Percentiles rank a stretch among this genome's conserved stretches.
phyloP scores from a whole-genome alignment of 2,329 filamentous ascomycete species.

The Hymenoscyphus occultus region DNA sequence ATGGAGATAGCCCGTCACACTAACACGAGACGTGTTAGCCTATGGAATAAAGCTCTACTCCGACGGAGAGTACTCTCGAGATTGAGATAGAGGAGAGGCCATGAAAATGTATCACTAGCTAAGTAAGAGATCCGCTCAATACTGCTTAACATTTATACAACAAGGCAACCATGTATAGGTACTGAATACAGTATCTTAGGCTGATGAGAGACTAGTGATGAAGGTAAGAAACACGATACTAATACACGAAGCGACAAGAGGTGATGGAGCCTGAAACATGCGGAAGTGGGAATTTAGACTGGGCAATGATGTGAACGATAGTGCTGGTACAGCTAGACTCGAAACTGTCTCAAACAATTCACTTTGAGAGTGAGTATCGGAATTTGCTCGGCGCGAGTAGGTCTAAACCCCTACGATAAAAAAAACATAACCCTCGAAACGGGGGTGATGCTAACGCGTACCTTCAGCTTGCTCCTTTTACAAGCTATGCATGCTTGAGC shows the following conservation, averaged over 20 bases:
- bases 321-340: not conserved
- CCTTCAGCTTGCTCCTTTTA: constrained; percentile 32
- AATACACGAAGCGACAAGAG: not conserved
- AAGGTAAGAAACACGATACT: not conserved
- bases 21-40: constrained; percentile 8
- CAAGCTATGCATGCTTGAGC: constrained; percentile 31
- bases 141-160: not conserved
- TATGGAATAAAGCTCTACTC: not conserved
- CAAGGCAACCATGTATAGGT: not conserved
- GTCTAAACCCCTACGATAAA: constrained; percentile 35
- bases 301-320: not conserved
- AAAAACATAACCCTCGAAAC: not conserved
- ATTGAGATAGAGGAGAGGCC: constrained; percentile 62
- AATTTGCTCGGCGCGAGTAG: not conserved
- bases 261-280: not conserved
- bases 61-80: constrained; percentile 47
- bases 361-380: not conserved
- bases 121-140: not conserved
- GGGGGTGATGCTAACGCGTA: constrained; percentile 15
- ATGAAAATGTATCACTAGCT: not conserved
- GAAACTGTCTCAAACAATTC: not conserved
- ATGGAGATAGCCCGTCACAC: constrained; percentile 44
- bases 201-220: not conserved
- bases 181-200: not conserved
- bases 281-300: not conserved